phyloP scores from a whole-genome alignment of 768 basidiomycete genomes.

The Lentinula edodes region DNA sequence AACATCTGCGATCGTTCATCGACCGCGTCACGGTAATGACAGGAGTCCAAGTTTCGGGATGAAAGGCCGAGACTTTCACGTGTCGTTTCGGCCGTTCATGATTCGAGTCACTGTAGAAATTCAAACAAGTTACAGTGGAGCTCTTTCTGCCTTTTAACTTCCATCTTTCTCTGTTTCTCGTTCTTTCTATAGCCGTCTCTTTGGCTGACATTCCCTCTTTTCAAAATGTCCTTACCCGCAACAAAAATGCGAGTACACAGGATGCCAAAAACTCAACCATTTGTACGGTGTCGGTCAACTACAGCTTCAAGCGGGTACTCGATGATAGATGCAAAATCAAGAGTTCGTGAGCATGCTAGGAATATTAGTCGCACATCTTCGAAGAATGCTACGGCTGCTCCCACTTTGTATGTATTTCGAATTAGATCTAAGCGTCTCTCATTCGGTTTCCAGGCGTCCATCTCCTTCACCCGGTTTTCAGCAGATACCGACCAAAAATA shows the following conservation, averaged over 20 bases:
- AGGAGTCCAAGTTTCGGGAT: not conserved
- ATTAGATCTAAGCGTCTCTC: not conserved
- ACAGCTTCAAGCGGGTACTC: conserved; percentile 34
- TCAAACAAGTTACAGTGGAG: not conserved
- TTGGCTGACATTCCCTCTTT: conserved; percentile 1
- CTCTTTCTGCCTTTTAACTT: not conserved
- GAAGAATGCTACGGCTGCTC: conserved; percentile 56
- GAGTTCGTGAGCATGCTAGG: conserved; percentile 74
- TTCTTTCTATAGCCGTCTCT: conserved; percentile 7
- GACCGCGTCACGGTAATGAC: too few relatives aligned
- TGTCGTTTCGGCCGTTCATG: not conserved
- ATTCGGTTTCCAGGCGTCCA: conserved; percentile 47
- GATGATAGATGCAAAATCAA: conserved; percentile 75
- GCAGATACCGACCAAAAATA: conserved; percentile 38
- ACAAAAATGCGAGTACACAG: conserved; percentile 37
- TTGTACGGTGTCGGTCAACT: conserved; percentile 48
- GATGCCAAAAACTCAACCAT: conserved; percentile 28
- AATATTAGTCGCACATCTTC: conserved; percentile 65
- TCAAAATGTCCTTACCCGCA: conserved; percentile 37
- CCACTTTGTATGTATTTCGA: conserved; percentile 46
- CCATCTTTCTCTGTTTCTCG: conserved; percentile 3
- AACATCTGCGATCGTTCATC: too few relatives aligned
- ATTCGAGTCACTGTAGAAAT: not conserved
- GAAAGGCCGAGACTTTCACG: not conserved
- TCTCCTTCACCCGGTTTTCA: conserved; percentile 53